Evolutionary conservation across 2,329 filamentous ascomycete species (phyloP).

Genomic region (Ophioceras dolichostomum): DNA sequence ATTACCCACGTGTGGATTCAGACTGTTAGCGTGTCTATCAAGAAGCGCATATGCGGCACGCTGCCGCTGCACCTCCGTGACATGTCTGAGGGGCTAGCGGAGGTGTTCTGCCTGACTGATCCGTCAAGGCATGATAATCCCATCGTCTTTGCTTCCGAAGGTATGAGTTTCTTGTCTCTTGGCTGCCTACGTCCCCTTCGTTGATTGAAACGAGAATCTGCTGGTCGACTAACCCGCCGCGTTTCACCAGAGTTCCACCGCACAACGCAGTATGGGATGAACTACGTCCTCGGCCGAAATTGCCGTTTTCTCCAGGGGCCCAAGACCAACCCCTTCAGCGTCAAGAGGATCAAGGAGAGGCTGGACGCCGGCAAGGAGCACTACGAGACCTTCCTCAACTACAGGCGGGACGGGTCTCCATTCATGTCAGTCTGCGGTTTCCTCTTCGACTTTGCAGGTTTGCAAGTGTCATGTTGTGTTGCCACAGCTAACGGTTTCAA

Average conservation of each 20-base stretch:
- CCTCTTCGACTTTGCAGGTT: background rate
- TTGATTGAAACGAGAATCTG: no score
- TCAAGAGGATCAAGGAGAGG: conserved; percentile 49
- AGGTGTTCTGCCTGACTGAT: conserved; percentile 68
- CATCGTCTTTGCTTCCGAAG: conserved; percentile 66
- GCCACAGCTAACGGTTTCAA: background rate
- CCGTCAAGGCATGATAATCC: conserved; percentile 62
- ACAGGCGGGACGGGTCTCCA: conserved; percentile 62
- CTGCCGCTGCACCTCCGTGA: conserved; percentile 51
- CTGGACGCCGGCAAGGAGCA: conserved; percentile 53
- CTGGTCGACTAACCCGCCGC: no score
- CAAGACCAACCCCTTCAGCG: conserved; percentile 51
- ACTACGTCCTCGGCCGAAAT: conserved; percentile 62
- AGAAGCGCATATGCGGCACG: conserved; percentile 54
- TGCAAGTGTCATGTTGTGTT: background rate
- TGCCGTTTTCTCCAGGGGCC: conserved; percentile 71
- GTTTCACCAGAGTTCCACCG: conserved; percentile 50
- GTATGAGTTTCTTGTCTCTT: no score
- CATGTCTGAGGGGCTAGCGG: conserved; percentile 62
- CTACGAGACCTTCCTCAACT: conserved; percentile 66
- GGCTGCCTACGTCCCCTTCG: no score
- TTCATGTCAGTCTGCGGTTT: conserved; percentile 37
- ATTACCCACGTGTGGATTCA: conserved; percentile 57
- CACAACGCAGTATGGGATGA: conserved; percentile 64
- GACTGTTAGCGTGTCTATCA: conserved; percentile 58